Percentiles rank a stretch among this genome's conserved stretches.
Conservation (phyloP, 441 rosid genomes). For the Geranium incanum region DNA sequence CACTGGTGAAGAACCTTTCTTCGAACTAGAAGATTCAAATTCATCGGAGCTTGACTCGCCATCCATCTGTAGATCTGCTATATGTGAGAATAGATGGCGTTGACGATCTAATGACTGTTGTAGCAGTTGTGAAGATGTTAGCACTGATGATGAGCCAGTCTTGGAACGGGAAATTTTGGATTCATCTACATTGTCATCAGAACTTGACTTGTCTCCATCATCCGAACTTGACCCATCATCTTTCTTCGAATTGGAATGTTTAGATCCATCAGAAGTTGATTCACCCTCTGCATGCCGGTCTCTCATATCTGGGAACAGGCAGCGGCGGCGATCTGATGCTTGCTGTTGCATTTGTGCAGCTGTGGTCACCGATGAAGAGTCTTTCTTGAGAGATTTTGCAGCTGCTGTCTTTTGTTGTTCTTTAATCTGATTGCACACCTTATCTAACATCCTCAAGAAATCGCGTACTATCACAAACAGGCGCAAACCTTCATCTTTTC, state of each 20-base stretch:
- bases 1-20: background rate
- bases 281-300: slow-evolving; percentile 36
- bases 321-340: slow-evolving; percentile 29
- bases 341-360: slow-evolving; percentile 32
- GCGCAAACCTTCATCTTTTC: slow-evolving; percentile 86
- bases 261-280: slow-evolving; percentile 20
- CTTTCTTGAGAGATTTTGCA: slow-evolving; percentile 29
- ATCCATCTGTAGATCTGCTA: background rate
- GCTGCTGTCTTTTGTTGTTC: slow-evolving; percentile 32
- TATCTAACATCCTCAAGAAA: slow-evolving; percentile 73
- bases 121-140: slow-evolving; percentile 27
- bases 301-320: slow-evolving; percentile 59
- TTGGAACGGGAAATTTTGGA: background rate
- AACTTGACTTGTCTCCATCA: background rate
- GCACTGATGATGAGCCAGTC: background rate
- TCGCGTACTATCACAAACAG: slow-evolving; percentile 70
- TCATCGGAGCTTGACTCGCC: background rate
- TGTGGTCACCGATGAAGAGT: slow-evolving; percentile 29
- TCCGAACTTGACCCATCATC: background rate
- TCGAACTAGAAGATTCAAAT: background rate
- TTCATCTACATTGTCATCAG: background rate
- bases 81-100: background rate
- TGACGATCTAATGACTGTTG: background rate
- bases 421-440: slow-evolving; percentile 73
- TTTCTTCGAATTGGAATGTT: background rate